Percentiles rank a stretch among this genome's conserved stretches.
Evolutionary conservation across 2,329 filamentous ascomycete genomes (phyloP).

Genomic region (Alternaria ventricosa): DNA sequence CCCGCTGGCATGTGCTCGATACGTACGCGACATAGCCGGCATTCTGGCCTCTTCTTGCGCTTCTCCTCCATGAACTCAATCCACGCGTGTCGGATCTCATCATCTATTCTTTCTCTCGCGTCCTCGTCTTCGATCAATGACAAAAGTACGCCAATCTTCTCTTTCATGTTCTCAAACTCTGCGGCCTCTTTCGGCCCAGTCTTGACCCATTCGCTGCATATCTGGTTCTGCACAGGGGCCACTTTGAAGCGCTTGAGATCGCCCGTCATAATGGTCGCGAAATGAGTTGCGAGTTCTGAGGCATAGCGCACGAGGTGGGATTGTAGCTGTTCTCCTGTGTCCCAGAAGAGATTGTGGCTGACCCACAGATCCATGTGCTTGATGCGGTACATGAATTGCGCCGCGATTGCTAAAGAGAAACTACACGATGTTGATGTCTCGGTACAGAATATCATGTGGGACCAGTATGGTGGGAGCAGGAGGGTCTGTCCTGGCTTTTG

Average conservation of each 20-base stretch:
- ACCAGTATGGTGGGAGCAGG: slow-evolving; percentile 18
- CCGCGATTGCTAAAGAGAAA: slow-evolving; percentile 10
- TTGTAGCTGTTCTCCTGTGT: neutral
- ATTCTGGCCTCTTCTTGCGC: slow-evolving; percentile 9
- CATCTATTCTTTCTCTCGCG: neutral
- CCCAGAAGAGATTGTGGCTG: neutral
- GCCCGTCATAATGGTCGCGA: slow-evolving; percentile 1
- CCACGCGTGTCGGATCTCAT: slow-evolving; percentile 5
- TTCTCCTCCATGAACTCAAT: slow-evolving; percentile 6
- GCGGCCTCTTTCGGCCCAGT: neutral
- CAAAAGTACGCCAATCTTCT: neutral
- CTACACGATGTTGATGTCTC: slow-evolving; percentile 9
- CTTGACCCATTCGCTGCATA: slow-evolving; percentile 5
- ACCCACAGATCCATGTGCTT: slow-evolving; percentile 3
- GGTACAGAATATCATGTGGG: slow-evolving; percentile 1
- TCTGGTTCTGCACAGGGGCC: neutral
- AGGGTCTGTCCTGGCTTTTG: slow-evolving; percentile 15
- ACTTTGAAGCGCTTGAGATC: slow-evolving; percentile 4
- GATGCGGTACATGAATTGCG: slow-evolving; percentile 5
- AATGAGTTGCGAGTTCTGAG: slow-evolving; percentile 3
- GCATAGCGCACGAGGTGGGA: neutral
- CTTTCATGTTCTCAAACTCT: slow-evolving; percentile 4
- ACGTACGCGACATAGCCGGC: slow-evolving; percentile 11
- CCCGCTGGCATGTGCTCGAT: slow-evolving; percentile 4
- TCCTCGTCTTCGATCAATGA: neutral